Evolutionary conservation across 345 rosid genomes (phyloP), one percentile per base, ranked within the genome.

Genomic region (Dipteronia dyeriana): DNA sequence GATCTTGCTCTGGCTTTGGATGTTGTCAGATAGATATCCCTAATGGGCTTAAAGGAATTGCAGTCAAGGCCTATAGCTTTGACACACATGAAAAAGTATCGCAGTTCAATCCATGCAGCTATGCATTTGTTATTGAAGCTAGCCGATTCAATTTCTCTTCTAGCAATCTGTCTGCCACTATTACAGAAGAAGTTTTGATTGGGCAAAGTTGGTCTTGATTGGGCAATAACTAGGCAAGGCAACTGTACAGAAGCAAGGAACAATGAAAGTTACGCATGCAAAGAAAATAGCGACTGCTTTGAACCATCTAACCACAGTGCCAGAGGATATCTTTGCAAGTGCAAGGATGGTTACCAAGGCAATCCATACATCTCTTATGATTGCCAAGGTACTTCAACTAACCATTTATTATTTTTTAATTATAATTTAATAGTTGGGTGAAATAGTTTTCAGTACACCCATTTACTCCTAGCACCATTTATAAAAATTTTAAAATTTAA

Each of bases 151-250:
- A 72, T 14, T 72, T 82, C 26, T 75, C 78, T 56, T 3, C 17
- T 1, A 1, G 16, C 0, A 79, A 82, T 51, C 75, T 80, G 29
- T 0, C 0, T 4, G 34, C 34, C 13, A 3, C 75, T 16, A 2
- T 80, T 1, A 2, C 67, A 38, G 5, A 1, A n/a, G n/a, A n/a
- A n/a, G n/a, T n/a, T n/a, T n/a, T 3, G 87, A 87, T 45, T 87
- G 87, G 90, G 49, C 77, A 2, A 70, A n/a, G n/a, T n/a, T n/a
- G n/a, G n/a, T n/a, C n/a, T n/a, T 3, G 87, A 87, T 45, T 87
- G 87, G 90, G 49, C 77, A 2, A 70, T 86, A 20, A 47, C 59
- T 65, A 84, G 82, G 8, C 53, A 68, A 3, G 66, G 75, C 16
- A 77, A 75, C 3, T 82, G 89, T 39, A 13, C 60, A 31, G 20